Conservation (phyloP, 768 basidiomycete species). For the Dioszegia aurantiaca region DNA sequence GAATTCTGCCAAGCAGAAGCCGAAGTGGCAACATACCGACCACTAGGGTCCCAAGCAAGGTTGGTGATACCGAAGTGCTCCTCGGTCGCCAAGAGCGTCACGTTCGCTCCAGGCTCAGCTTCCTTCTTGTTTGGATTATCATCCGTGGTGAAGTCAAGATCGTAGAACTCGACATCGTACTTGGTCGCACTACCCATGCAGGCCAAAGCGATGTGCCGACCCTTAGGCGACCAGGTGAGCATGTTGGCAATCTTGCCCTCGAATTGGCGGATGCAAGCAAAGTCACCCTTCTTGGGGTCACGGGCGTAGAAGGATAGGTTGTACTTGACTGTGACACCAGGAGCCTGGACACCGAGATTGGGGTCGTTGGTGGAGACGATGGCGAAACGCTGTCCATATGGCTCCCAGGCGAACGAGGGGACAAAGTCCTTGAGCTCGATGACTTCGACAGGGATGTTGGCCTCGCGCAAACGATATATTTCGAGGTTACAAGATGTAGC, state of each 20-base stretch:
- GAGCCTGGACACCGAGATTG: constrained; percentile 82
- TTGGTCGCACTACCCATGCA: constrained; percentile 93
- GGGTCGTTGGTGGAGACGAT: constrained; percentile 92
- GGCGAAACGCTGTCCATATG: constrained; percentile 92
- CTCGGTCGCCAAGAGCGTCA: constrained; percentile 76
- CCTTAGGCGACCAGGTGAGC: constrained; percentile 93
- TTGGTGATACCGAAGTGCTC: constrained; percentile 98
- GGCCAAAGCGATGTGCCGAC: constrained; percentile 90
- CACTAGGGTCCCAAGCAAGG: constrained; percentile 97
- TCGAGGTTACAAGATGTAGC: constrained; percentile 97
- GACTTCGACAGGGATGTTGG: constrained; percentile 95
- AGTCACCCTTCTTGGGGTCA: constrained; percentile 87
- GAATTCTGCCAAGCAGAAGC: constrained; percentile 94
- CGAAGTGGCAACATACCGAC: constrained; percentile 85
- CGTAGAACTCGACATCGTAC: constrained; percentile 98
- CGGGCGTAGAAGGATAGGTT: constrained; percentile 95
- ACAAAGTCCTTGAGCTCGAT: constrained; percentile 77
- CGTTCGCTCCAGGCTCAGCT: constrained; percentile 79
- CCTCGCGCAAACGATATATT: constrained; percentile 94
- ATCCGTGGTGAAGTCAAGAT: constrained; percentile 79
- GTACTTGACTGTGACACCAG: constrained; percentile 92
- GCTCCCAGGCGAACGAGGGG: constrained; percentile 85
- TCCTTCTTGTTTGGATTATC: constrained; percentile 44
- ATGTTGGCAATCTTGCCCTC: constrained; percentile 83
- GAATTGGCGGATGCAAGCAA: constrained; percentile 78